Base-by-base conservation (phyloP, 306 rosid genomes). In the Astragalus membranaceus region DNA sequence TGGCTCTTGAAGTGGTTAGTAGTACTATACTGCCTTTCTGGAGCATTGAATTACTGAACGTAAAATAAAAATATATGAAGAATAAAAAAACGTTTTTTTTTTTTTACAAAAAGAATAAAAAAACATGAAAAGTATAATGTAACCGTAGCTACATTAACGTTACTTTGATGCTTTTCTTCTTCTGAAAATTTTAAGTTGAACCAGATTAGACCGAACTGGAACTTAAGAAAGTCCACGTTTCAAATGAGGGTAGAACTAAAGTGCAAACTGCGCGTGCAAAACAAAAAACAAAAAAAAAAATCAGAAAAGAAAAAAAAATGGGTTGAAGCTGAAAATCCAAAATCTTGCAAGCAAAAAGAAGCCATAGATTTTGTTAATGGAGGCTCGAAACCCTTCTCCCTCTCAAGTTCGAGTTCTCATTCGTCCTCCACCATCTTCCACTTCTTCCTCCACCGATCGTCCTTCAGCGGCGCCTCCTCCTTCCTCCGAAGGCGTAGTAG, bases 401-500 rank as follows among this genome's bases (percentile, higher is more conserved):
- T 74, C 78, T 8, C 82, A 88, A 8, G 85, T 87, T 57, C 86
- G 96, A 23, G 96, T 88, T 60, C 83, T 93, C 44, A 66, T 80
- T 41, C 98, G 97, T 69, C 95, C 92, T 8, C 83, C 88, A 0
- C 78, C 82, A 4, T 32, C 85, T 3, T 43, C 89, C 0, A 4
- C 83, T 8, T 16, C 82, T 10, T 29, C 79, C 3, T 9, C 88
- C 64, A 4, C 85, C 56, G 82, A 16, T 32, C 84, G 73, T n/a
- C 37, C 85, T 68, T 10, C 77, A 10, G 55, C 78, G 6, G 35
- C 83, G 4, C 72, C 61, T 12, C 78, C 84, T 67, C 80, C 80
- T 69, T 59, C 88, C 8, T 75, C 93, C 49, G 87, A 88, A 3
- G 89, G 85, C 3, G 88, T 90, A 1, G 96, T 93, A 3, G 94